Evolutionary conservation across 2,329 filamentous ascomycete genomes (phyloP), one percentile per base, ranked within the genome.

Genomic region (Achaetomium macrosporum): DNA sequence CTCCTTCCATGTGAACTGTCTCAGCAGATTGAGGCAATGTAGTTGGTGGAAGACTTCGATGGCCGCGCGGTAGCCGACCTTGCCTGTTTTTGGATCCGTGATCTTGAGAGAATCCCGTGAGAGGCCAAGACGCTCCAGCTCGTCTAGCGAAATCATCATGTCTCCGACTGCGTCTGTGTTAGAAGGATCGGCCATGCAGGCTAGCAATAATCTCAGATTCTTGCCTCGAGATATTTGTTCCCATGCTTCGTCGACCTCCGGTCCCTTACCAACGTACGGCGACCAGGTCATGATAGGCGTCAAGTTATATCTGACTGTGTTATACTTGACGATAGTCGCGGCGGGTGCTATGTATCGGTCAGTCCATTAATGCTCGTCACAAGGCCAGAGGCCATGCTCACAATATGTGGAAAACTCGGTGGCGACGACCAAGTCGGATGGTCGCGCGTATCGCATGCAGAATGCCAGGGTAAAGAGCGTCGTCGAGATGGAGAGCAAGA

Each of bases 11-110:
- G 42, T 46, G 30, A 46, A 51, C 42, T 51, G 49, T 8, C 49
- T 11, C 3, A 51, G 35, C 49, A 51, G 29, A 36, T 51, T 51
- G 5, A 51, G 42, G 42, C 49, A 51, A 20, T 51, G 49, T 16
- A 51, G 42, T 35, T 51, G 49, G 35, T 51, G 49, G 36, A 51
- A 51, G 1, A 51, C 49, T 15, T 51, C 49, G 37, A 51, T 51
- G 25, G 49, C 49, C 1, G 49, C 49, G 12, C 49, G 49, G 29
- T 51, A 51, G 42, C 49, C 49, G 29, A 45, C 49, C 29, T 36
- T 33, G 25, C 49, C 49, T 6, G 49, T 51, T 36, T 42, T 51
- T 16, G 49, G 49, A 36, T 51, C 49, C 0, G 49, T 51, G 42
- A 51, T 46, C 42, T 45, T 45, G 29, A 51, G 49, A 2, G 49